These are phyloP conservation scores for Pseudozyma tsukubaensis DNA, from an alignment of 1,284 basidiomycete genomes.

Conservation along the genomic window DNA sequence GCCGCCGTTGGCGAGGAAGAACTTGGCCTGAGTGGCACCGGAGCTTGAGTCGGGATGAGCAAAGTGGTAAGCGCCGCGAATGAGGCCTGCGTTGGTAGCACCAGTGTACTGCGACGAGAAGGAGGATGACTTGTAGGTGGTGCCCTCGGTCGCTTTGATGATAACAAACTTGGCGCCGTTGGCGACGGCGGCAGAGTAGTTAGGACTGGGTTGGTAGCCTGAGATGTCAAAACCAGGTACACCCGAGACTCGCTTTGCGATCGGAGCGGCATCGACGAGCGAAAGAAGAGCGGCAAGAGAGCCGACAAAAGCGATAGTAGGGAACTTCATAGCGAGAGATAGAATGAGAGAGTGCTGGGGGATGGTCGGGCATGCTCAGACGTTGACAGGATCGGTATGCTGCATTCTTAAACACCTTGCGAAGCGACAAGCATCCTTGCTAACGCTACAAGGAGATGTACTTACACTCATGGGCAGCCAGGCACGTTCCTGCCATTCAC, in stretches of 20 bases:
- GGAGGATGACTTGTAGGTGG: conserved; percentile 69
- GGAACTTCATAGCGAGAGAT: conserved; percentile 19
- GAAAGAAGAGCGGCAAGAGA: conserved; percentile 13
- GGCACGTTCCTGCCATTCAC: too few species aligned
- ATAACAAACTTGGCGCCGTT: conserved; percentile 76
- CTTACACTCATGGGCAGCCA: too few species aligned
- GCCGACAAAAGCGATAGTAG: conserved; percentile 18
- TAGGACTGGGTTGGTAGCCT: conserved; percentile 72
- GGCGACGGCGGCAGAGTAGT: conserved; percentile 74
- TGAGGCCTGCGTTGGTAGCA: conserved; percentile 74
- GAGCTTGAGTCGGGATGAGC: conserved; percentile 71
- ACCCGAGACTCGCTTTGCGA: conserved; percentile 45
- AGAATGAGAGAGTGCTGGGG: too few species aligned
- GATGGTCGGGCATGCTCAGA: too few species aligned
- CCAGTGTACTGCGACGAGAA: conserved; percentile 74
- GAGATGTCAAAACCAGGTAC: conserved; percentile 72
- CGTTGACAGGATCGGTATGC: too few species aligned
- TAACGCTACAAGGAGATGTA: too few species aligned
- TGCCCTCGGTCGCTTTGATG: conserved; percentile 80
- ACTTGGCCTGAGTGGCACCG: conserved; percentile 75
- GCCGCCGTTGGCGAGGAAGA: conserved; percentile 76
- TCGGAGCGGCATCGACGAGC: conserved; percentile 12
- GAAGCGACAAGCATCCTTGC: too few species aligned
- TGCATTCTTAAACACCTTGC: too few species aligned
- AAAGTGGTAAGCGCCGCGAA: conserved; percentile 76